These are phyloP conservation scores for Cicer pinnatifidum DNA, from an alignment of 306 rosid species.

Conservation along the genomic window DNA sequence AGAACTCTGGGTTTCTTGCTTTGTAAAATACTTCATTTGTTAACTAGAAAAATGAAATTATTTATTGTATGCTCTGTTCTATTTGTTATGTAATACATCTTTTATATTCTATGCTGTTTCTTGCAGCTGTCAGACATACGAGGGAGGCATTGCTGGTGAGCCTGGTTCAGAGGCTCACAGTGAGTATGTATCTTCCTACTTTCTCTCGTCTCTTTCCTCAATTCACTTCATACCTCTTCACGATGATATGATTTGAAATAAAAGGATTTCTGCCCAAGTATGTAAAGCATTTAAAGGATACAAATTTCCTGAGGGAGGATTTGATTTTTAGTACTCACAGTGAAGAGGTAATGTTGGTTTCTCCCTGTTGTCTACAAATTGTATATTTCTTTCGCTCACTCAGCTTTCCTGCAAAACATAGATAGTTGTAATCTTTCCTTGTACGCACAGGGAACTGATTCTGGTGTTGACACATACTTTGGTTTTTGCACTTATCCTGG, in stretches of 20 bases:
- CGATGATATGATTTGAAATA: slow-evolving; percentile 27
- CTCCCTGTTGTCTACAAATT: slow-evolving; percentile 25
- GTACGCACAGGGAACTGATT: slow-evolving; percentile 70
- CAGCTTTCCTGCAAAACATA: slow-evolving; percentile 16
- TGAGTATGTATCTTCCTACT: slow-evolving; percentile 68
- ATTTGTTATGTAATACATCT: slow-evolving; percentile 9
- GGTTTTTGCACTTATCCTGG: slow-evolving; percentile 93
- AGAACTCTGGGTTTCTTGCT: slow-evolving; percentile 2
- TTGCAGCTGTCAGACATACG: slow-evolving; percentile 94
- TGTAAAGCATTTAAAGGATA: slow-evolving; percentile 77
- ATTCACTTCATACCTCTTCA: background rate
- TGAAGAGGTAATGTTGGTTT: slow-evolving; percentile 69
- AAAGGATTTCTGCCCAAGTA: slow-evolving; percentile 78
- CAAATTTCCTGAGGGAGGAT: slow-evolving; percentile 86
- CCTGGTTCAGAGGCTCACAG: slow-evolving; percentile 99
- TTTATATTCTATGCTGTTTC: slow-evolving; percentile 32
- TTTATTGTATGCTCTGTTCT: background rate
- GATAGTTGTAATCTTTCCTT: slow-evolving; percentile 27
- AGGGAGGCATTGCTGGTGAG: slow-evolving; percentile 96
- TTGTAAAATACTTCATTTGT: slow-evolving; percentile 8
- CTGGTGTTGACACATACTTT: slow-evolving; percentile 90
- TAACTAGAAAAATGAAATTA: slow-evolving; percentile 28
- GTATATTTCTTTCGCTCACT: slow-evolving; percentile 31
- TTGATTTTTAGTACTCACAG: slow-evolving; percentile 83
- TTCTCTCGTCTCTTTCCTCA: background rate